Evolutionary conservation across 148 eudicot species (phyloP), one percentile per base, ranked within the genome.

Genomic region (Rhododendron ferrugineum): DNA sequence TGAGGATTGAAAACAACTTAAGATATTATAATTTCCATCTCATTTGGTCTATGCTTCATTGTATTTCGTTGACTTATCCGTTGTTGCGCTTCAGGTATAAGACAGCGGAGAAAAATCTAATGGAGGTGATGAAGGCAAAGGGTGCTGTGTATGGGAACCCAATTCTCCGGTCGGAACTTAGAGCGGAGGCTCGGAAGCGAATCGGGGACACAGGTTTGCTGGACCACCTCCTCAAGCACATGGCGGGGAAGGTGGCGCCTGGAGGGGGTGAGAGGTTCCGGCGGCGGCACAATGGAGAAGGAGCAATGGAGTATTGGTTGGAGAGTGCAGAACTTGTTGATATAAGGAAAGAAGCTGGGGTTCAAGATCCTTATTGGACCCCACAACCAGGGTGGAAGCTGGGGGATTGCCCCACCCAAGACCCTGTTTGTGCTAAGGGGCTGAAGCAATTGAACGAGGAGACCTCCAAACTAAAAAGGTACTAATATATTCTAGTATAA

Each of bases 241-340:
- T 97, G 96, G 98, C 99, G 0, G 98, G 96, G 70, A 93, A 91
- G 88, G 82, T 92, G 54, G 98, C 99, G 32, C 98, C 98, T 2
- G 98, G 98, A 44, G 98, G 98, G 6, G 79, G 80, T 80, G 94
- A 94, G 75, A 88, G 99, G 81, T 96, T 97, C 86, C 82, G 96
- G 30, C 86, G 99, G 56, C 84, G 98, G 54, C 98, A 97, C 90
- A 97, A 95, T 87, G 91, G 96, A 4, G 94, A 95, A 64, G 99
- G 99, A 23, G 92, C 93, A 58, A 97, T 95, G 98, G 99, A 95
- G 91, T 97, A 94, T 75, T 97, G 99, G 99, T 54, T 95, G 20
- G 99, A 97, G 89, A 88, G 92, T 88, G 96, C 98, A 84, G 92
- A 97, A 82, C 91, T 97, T 84, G 90, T 88, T 82, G 88, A 90